Evolutionary conservation across 768 basidiomycete genomes (phyloP), one percentile per base, ranked within the genome.

Genomic region (Tylopilus sp.): DNA sequence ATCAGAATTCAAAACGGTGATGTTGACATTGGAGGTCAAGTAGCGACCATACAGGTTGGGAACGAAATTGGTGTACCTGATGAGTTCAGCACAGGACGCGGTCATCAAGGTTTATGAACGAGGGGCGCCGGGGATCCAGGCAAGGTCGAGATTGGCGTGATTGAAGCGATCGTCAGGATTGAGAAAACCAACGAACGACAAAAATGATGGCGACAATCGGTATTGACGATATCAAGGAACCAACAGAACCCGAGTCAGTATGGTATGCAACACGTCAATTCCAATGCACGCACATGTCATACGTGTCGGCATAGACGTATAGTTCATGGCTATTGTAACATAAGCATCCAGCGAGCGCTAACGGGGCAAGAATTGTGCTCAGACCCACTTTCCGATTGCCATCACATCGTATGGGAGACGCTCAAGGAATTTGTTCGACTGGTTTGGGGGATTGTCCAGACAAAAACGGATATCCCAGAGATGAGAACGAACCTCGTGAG

Each of bases 11-110:
- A 75, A 55, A 10, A 87, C 62, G 2, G 91, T 92, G 63, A 95
- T 89, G 70, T 95, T 89, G 49, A 82, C 88, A 60, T 95, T 95
- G 2, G 85, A 89, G 1, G 90, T 82, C 42, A 97, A 71, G 66
- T 92, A 94, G 40, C 83, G 77, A 6, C 87, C 90, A 8, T 79
- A 74, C 67, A 83, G 76, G 41, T 80, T 70, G 3, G 82, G 84
- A 3, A 72, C 82, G 59, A 91, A 87, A 63, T 86, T 86, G 47
- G 74, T 69, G 65, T 86, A 73, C 70, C 80, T 85, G 50, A 45
- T 45, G 23, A 47, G 22, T 45, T 42, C 13, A 49, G 26, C 25
- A 8, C 11, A 31, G 44, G 17, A 11, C 20, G 41, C 12, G 26
- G 39, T 43, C 23, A 23, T 22, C 12, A 13, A 36, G 1, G 6